These are phyloP conservation scores for Candida sonorensis DNA, from an alignment of 805 yeast species.

Conservation along the genomic window DNA sequence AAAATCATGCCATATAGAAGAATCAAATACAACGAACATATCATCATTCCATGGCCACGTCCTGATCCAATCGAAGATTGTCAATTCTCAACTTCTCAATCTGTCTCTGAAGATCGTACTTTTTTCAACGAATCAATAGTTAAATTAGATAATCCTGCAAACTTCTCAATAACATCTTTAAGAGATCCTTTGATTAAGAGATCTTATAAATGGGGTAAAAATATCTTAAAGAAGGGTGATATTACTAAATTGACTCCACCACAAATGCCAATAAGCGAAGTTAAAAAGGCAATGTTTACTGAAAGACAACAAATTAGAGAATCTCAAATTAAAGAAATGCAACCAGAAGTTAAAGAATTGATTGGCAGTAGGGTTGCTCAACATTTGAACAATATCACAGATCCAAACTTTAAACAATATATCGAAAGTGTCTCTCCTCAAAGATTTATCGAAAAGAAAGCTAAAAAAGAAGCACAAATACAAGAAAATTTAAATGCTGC, in stretches of 20 bases:
- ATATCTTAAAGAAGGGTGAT: constrained; percentile 49
- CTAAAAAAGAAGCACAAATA: constrained; percentile 13
- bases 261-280: constrained; percentile 65
- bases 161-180: constrained; percentile 46
- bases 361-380: constrained; percentile 36
- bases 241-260: constrained; percentile 61
- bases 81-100: constrained; percentile 48
- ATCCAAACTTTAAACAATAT: constrained; percentile 25
- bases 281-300: constrained; percentile 53
- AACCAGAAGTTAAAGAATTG: constrained; percentile 37
- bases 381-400: constrained; percentile 26
- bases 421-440: constrained; percentile 23
- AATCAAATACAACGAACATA: constrained; percentile 59
- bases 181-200: constrained; percentile 70
- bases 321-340: constrained; percentile 31
- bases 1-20: constrained; percentile 71
- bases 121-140: constrained; percentile 64
- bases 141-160: constrained; percentile 62
- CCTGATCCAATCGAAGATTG: constrained; percentile 56
- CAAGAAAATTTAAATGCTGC: constrained; percentile 12
- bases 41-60: constrained; percentile 86
- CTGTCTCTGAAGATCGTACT: constrained; percentile 61
- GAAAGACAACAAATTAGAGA: constrained; percentile 44
- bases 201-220: constrained; percentile 48
- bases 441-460: constrained; percentile 12